Evolutionary conservation across 495 filamentous ascomycete species (phyloP).

Genomic region (Aspergillus avenaceus): DNA sequence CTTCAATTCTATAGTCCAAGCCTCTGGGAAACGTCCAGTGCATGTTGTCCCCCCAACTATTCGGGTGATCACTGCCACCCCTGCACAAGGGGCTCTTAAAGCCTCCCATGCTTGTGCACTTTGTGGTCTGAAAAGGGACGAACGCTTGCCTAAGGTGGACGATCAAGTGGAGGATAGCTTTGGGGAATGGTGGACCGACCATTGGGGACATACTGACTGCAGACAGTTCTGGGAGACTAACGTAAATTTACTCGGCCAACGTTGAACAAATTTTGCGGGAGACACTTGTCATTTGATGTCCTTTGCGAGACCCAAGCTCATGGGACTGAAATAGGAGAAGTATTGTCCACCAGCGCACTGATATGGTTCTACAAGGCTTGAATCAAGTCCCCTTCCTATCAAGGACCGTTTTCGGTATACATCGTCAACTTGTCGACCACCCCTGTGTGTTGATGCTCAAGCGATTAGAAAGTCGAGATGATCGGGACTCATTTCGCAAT

Average conservation of each 20-base stretch:
- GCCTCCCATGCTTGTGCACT: constrained; percentile 77
- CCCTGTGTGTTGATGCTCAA: no score
- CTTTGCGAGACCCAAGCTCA: no score
- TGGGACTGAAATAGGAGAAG: no score
- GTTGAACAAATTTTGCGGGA: constrained; percentile 35
- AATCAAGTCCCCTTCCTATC: no score
- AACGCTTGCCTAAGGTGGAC: constrained; percentile 73
- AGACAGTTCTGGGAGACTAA: constrained; percentile 80
- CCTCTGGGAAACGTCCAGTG: constrained; percentile 40
- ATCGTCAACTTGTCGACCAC: no score
- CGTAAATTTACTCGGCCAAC: constrained; percentile 57
- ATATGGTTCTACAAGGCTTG: no score
- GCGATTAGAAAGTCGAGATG: no score
- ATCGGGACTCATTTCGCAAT: no score
- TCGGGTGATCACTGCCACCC: constrained; percentile 52
- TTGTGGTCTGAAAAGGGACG: constrained; percentile 83
- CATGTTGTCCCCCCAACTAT: constrained; percentile 65
- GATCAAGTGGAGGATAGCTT: constrained; percentile 79
- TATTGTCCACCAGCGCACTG: no score
- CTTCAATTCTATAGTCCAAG: constrained; percentile 39
- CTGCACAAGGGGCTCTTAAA: constrained; percentile 57
- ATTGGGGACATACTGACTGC: constrained; percentile 82
- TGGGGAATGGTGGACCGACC: constrained; percentile 93
- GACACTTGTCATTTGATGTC: no score
- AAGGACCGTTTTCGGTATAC: no score